A percentile compares a stretch with the other conserved stretches of the same genome.
Evolutionary conservation across 2,329 filamentous ascomycete genomes (phyloP).

Genomic region (Rachicladosporium sp.): DNA sequence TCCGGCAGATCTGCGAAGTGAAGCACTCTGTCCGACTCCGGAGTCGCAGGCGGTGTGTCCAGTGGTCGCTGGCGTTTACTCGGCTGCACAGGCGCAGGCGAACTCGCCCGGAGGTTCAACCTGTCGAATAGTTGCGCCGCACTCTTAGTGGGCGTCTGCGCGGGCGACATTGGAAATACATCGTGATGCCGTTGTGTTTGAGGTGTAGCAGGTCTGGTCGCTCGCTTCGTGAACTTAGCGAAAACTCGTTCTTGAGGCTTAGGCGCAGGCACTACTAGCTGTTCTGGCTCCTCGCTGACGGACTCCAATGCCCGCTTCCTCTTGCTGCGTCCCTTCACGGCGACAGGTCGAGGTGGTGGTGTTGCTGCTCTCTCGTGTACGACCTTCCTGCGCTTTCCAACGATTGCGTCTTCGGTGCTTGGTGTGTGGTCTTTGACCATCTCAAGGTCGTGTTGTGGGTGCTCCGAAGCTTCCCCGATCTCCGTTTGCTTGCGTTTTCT

Average conservation of each 20-base stretch:
- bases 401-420: conserved; percentile 1
- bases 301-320: conserved; percentile 14
- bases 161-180: conserved; percentile 17
- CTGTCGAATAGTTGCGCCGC: conserved; percentile 22
- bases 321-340: conserved; percentile 8
- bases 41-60: conserved; percentile 23
- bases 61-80: conserved; percentile 11
- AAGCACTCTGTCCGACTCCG: conserved; percentile 11
- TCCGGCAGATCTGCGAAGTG: conserved; percentile 22
- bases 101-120: conserved; percentile 17
- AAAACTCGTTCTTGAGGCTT: conserved; percentile 7
- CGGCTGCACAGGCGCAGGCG: conserved; percentile 11
- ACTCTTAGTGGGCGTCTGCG: conserved; percentile 23
- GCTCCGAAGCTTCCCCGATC: conserved; percentile 7
- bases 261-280: conserved; percentile 10
- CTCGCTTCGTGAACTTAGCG: conserved; percentile 6
- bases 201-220: conserved; percentile 11
- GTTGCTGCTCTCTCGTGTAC: conserved; percentile 10
- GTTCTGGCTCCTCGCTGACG: conserved; percentile 11
- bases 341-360: conserved; percentile 4
- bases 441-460: background rate
- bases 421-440: conserved; percentile 14
- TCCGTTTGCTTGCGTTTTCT: conserved; percentile 18
- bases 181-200: conserved; percentile 22
- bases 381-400: conserved; percentile 8